Evolutionary conservation across 805 yeast species (phyloP), one percentile per base, ranked within the genome.

Genomic region (Sugiyamaella valdiviana): DNA sequence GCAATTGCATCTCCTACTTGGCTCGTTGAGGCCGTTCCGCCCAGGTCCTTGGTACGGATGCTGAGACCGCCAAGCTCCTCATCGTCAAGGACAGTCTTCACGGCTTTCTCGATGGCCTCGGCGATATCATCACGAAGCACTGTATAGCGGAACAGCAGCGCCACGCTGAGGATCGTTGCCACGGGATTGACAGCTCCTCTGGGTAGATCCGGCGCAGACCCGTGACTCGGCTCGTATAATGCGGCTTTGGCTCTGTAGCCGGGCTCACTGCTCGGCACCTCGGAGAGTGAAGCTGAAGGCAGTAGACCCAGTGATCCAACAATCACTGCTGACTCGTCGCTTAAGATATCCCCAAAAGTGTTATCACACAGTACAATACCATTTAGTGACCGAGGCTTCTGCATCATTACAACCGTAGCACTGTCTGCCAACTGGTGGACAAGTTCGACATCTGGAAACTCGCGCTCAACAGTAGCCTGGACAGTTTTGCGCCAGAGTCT

Each of bases 141-240:
- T 80, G 93, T 80, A 73, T 91, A 91, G 72, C 91, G 96, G 68
- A 93, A 80, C 95, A 93, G 84, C 67, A 93, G 76, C 48, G 97
- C 98, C 49, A 96, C 83, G 32, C 98, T 91, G 73, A 97, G 83
- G 64, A 91, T 90, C 42, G 98, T 91, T 45, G 99, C 99, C 63
- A 93, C 82, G 57, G 99, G 99, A 77, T 91, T 91, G 44, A 96
- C 80, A 42, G 63, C 64, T 60, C 93, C 93, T 68, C 76, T 83
- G 65, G 89, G 95, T 57, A 91, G 91, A 67, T 91, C 99, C 48
- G 99, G 99, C 45, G 99, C 99, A 48, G 96, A 87, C 55, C 99
- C 99, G 71, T 91, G 99, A 65, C 96, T 89, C 66, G 99, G 99
- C 73, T 91, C 99, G 67, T 98, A 98, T 63, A 91, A 86, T 53